Evolutionary conservation across 345 rosid genomes (phyloP).

Genomic region (Chamaenerion angustifolium): DNA sequence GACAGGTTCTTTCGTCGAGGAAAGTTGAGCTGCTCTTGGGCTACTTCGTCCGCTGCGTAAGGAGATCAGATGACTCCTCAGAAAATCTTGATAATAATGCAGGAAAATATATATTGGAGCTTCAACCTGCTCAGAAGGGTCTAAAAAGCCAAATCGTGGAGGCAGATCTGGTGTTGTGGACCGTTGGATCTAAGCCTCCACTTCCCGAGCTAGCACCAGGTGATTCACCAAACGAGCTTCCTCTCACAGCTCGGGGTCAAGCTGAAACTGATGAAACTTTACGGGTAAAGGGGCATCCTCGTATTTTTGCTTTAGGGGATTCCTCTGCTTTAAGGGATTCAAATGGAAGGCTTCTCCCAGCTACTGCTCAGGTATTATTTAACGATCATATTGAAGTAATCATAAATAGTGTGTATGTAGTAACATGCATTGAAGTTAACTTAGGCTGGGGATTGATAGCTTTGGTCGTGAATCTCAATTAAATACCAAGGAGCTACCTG

Average conservation of each 20-base stretch:
- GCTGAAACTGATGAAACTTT: slow-evolving; percentile 92
- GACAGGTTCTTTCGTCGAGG: slow-evolving; percentile 68
- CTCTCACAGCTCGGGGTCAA: slow-evolving; percentile 70
- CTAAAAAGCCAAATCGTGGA: slow-evolving; percentile 47
- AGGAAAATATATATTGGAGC: slow-evolving; percentile 55
- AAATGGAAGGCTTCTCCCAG: slow-evolving; percentile 66
- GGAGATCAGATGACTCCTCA: slow-evolving; percentile 13
- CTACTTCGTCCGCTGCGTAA: slow-evolving; percentile 49
- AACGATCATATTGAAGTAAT: too few species aligned
- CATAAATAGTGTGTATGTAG: too few species aligned
- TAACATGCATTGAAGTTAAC: too few species aligned
- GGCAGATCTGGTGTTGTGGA: slow-evolving; percentile 84
- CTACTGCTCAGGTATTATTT: slow-evolving; percentile 70
- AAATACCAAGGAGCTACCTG: too few species aligned
- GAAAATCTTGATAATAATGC: slow-evolving; percentile 22
- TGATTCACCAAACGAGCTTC: slow-evolving; percentile 32
- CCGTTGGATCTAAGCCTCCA: slow-evolving; percentile 73
- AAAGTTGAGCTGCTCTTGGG: slow-evolving; percentile 65
- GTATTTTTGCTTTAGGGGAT: slow-evolving; percentile 86
- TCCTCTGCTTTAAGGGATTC: slow-evolving; percentile 72
- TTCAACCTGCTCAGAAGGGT: slow-evolving; percentile 73
- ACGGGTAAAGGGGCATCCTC: slow-evolving; percentile 89
- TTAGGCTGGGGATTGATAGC: too few species aligned
- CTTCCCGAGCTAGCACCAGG: slow-evolving; percentile 49
- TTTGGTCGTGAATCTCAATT: too few species aligned